Evolutionary conservation across 805 yeast species (phyloP), one percentile per base, ranked within the genome.

Genomic region (Cyberlindnera meyerae): DNA sequence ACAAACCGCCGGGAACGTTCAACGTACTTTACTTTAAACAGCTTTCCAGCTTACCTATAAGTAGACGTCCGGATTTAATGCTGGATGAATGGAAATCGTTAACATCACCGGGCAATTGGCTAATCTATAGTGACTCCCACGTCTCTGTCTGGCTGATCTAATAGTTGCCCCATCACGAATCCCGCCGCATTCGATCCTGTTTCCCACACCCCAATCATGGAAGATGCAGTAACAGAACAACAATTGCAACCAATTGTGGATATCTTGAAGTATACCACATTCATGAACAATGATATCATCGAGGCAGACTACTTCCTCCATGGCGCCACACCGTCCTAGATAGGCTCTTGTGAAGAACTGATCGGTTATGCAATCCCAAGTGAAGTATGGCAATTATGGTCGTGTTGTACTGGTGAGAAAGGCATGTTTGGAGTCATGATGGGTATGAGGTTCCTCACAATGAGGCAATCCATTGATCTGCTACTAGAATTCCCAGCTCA

Each of bases 361-460:
- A 17, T 39, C 5, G 43, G 43, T 3, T 35, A 32, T 11, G 34
- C 35, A 7, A 16, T 39, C 6, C 43, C 36, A 11, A 24, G 33
- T 12, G 36, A 39, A 9, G 35, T 39, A 8, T 34, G 43, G 39
- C 30, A 34, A 18, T 31, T 42, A n/a, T 42, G 45, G 45, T 18
- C 37, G 16, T 28, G 29, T 13, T 42, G 45, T 18, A 37, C 36
- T 3, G 45, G 45, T 13, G 45, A 42, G 15, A 18, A 12, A 7
- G 34, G 35, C 4, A 11, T 18, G 9, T 24, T 35, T 13, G 45
- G 45, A 3, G 13, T 36, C 5, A 27, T 36, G 3, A n/a, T 42
- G 22, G 45, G 45, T 2, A 13, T 31, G 7, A 16, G 42, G 8
- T 24, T 42, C 15, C 16, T 42, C 3, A 8, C 36, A 18, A 31